Conservation (phyloP, 495 filamentous ascomycete genomes). For the Penicillium soppii region DNA sequence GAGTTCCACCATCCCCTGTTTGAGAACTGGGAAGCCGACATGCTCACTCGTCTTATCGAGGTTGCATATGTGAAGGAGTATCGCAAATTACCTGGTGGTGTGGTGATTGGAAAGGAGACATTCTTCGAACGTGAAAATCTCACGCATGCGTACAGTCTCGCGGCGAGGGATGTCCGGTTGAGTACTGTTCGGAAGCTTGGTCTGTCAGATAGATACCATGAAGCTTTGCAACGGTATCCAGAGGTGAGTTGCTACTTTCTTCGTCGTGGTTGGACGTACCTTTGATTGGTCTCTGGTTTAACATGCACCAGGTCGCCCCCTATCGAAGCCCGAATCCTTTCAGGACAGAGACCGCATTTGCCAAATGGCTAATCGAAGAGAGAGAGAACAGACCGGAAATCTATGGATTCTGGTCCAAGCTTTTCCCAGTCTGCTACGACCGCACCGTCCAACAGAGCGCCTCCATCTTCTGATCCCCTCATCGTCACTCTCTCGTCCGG, state of each 20-base stretch:
- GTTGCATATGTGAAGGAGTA: conserved; percentile 28
- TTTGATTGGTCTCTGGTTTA: conserved; percentile 2
- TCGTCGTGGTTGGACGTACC: not conserved
- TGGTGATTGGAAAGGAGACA: conserved; percentile 16
- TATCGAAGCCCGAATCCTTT: conserved; percentile 36
- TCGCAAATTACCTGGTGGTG: conserved; percentile 21
- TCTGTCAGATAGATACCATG: conserved; percentile 24
- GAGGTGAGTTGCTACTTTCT: conserved; percentile 21
- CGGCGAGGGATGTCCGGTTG: conserved; percentile 25
- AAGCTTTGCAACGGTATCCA: conserved; percentile 32
- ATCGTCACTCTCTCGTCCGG: not conserved
- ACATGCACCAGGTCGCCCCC: conserved; percentile 26
- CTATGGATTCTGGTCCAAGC: conserved; percentile 35
- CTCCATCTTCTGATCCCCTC: conserved; percentile 8
- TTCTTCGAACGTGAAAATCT: conserved; percentile 20
- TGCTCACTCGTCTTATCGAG: conserved; percentile 40
- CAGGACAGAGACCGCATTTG: conserved; percentile 33
- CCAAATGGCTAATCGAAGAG: conserved; percentile 32
- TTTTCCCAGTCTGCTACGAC: conserved; percentile 40
- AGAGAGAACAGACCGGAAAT: conserved; percentile 21
- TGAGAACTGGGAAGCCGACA: conserved; percentile 39
- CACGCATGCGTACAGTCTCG: conserved; percentile 25
- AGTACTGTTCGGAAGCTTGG: conserved; percentile 26
- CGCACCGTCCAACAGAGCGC: conserved; percentile 33
- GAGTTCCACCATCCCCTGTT: conserved; percentile 30